A percentile compares a stretch with the other conserved stretches of the same genome.
Conservation (phyloP, 305 asterid species). For the Solanum aculeatissimum region DNA sequence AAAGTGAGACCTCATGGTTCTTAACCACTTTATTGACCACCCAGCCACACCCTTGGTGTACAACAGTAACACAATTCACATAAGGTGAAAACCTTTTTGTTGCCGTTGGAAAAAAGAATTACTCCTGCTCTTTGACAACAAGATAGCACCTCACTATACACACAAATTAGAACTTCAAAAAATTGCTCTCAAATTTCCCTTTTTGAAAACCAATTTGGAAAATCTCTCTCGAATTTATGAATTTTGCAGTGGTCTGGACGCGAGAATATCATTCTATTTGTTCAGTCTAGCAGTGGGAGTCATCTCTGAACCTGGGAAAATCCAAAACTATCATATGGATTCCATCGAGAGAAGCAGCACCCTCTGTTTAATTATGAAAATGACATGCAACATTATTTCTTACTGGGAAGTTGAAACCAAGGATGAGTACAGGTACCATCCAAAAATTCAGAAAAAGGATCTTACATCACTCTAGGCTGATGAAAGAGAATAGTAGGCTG, state of each 20-base stretch:
- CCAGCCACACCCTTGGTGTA: neutral
- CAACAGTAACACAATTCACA: neutral
- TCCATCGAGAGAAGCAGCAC: neutral
- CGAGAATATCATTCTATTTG: neutral
- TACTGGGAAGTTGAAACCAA: neutral
- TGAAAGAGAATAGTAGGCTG: neutral
- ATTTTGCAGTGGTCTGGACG: neutral
- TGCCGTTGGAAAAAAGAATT: neutral
- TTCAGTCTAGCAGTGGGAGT: neutral
- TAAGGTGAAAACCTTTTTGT: neutral
- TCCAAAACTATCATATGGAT: neutral
- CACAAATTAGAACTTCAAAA: neutral
- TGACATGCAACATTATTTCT: neutral
- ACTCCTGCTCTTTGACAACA: neutral
- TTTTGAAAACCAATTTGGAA: neutral
- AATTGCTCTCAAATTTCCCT: neutral
- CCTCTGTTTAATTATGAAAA: neutral
- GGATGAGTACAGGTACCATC: neutral
- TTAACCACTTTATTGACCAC: neutral
- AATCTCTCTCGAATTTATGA: neutral
- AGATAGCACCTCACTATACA: neutral
- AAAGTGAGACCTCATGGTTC: neutral
- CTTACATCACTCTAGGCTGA: neutral
- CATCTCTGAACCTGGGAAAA: neutral
- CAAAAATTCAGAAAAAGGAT: neutral